Base-by-base conservation (phyloP, 768 basidiomycete species). In the Tulasnella calospora region DNA sequence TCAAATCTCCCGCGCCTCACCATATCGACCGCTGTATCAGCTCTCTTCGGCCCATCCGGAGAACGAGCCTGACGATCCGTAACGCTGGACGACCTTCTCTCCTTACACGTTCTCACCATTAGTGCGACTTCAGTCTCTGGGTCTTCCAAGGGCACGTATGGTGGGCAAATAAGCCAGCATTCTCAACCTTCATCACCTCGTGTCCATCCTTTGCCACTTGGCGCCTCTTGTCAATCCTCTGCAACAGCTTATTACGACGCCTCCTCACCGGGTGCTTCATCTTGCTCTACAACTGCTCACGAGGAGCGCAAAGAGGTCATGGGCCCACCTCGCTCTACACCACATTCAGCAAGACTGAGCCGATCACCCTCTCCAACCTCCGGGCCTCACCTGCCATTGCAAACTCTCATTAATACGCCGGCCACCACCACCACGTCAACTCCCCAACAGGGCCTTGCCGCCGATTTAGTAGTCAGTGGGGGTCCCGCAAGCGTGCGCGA, bases 171-270 rank as follows among this genome's bases (percentile, higher is more conserved):
- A n/a, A 35, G 33, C 61, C 61, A 67, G 61, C 61, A 67, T 12
- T 30, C 61, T 35, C 61, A 67, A 67, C 33, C 27, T 35, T 67
- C 15, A 13, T 67, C 61, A 67, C 61, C 61, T 67, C 61, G 61
- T 67, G 61, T 19, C 27, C 30, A 5, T 5, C 13, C 27, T 4
- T 35, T 19, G 61, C 61, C 61, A 35, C 61, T 35, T 35, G 61
- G 30, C 61, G 30, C 61, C 61, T 67, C 61, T 67, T 67, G 61
- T 67, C 61, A 67, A 67, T 35, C 61, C 61, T 67, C 30, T 12
- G 19, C 61, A 67, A 67, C 61, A 67, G 61, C 61, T 67, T 67
- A 67, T 67, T 67, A 67, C 61, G 61, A 67, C 61, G 61, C 61
- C 61, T 33, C 61, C 30, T 67, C 30, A 1, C 61, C 30, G 61